Evolutionary conservation across 345 rosid species (phyloP).

Genomic region (Eucalyptus leucophloia): DNA sequence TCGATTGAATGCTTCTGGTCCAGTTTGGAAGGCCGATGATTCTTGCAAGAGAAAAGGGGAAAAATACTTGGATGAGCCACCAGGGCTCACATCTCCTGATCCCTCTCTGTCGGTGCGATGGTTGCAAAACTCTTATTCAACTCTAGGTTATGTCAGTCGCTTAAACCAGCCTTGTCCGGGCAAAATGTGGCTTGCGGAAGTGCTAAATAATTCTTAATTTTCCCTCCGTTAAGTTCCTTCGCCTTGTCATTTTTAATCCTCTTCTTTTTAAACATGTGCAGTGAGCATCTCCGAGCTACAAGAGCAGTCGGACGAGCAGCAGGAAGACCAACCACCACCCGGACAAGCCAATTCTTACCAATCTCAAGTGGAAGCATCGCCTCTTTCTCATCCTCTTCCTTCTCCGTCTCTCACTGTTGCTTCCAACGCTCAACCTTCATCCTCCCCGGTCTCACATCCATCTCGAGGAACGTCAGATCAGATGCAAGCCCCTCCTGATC

Average conservation of each 20-base stretch:
- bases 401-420: not conserved
- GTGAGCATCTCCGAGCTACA: not conserved
- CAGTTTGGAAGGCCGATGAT: not conserved
- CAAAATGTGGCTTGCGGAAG: not conserved
- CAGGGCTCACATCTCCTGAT: not conserved
- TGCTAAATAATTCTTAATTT: not conserved
- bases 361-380: not conserved
- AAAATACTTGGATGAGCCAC: not conserved
- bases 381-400: not conserved
- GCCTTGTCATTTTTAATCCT: not conserved
- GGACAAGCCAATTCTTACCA: not conserved
- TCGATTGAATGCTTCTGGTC: not conserved
- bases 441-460: not conserved
- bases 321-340: not conserved
- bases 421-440: not conserved
- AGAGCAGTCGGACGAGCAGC: not conserved
- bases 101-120: not conserved
- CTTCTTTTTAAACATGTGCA: not conserved
- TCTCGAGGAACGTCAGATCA: not conserved
- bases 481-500: not conserved
- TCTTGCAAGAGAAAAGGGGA: not conserved
- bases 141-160: not conserved
- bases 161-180: not conserved
- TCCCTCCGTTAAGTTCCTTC: not conserved
- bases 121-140: not conserved